Evolutionary conservation across 1,284 basidiomycete genomes (phyloP).

Genomic region (Cutaneotrichosporon cyanovorans): DNA sequence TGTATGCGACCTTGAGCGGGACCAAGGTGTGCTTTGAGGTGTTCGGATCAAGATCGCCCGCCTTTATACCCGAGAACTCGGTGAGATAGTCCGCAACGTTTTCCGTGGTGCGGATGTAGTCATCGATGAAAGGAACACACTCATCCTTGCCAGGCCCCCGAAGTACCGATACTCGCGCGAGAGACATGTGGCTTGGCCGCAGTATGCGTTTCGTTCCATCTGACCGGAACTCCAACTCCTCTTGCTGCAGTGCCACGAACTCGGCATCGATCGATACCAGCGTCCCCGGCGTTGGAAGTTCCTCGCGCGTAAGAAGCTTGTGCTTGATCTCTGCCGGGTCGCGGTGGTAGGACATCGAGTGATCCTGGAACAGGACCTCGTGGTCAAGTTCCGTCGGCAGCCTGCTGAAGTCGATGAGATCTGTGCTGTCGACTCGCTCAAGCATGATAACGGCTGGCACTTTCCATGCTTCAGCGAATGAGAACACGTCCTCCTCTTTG

Average conservation of each 20-base stretch:
- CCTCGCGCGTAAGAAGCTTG: conserved; percentile 76
- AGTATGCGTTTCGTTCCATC: conserved; percentile 91
- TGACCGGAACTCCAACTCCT: conserved; percentile 89
- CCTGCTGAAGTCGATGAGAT: conserved; percentile 56
- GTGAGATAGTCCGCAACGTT: conserved; percentile 93
- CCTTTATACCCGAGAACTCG: conserved; percentile 91
- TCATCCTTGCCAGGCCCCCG: conserved; percentile 72
- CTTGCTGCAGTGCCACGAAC: conserved; percentile 95
- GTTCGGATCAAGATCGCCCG: conserved; percentile 81
- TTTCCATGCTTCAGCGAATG: conserved; percentile 88
- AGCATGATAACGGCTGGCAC: conserved; percentile 83
- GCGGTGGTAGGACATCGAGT: conserved; percentile 78
- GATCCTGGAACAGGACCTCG: conserved; percentile 73
- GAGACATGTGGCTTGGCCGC: conserved; percentile 78
- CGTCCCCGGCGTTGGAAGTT: conserved; percentile 86
- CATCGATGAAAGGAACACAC: conserved; percentile 90
- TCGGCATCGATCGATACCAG: conserved; percentile 94
- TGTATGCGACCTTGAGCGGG: conserved; percentile 92
- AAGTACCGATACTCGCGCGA: conserved; percentile 90
- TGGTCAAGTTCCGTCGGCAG: conserved; percentile 65
- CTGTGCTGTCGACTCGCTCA: conserved; percentile 62
- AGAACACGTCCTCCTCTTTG: conserved; percentile 73
- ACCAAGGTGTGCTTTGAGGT: conserved; percentile 82
- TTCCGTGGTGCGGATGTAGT: conserved; percentile 94
- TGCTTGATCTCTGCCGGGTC: conserved; percentile 67